These are phyloP conservation scores for Leccinum solheimii DNA, from an alignment of 1,284 basidiomycete genomes.

Conservation along the genomic window DNA sequence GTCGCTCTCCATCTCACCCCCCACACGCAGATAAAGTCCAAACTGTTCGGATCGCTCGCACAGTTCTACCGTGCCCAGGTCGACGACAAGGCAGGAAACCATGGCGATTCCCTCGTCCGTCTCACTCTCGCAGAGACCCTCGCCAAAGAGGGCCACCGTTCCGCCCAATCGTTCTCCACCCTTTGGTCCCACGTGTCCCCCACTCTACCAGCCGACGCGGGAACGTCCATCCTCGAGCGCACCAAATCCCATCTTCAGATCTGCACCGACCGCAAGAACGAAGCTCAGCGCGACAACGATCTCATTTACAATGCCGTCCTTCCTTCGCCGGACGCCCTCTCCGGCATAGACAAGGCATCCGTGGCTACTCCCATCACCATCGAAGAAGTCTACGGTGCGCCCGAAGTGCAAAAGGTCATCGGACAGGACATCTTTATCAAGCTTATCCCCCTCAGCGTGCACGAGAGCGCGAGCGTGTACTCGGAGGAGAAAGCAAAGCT, in stretches of 20 bases:
- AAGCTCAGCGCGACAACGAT: slow-evolving; percentile 90
- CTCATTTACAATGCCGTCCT: slow-evolving; percentile 96
- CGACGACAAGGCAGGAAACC: slow-evolving; percentile 75
- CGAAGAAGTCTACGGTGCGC: slow-evolving; percentile 91
- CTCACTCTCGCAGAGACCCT: slow-evolving; percentile 76
- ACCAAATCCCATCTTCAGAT: slow-evolving; percentile 82
- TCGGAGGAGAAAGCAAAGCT: slow-evolving; percentile 99
- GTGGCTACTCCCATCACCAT: slow-evolving; percentile 85
- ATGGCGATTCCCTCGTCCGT: slow-evolving; percentile 86
- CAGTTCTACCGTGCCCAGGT: slow-evolving; percentile 87
- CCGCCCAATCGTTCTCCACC: slow-evolving; percentile 71
- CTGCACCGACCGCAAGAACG: slow-evolving; percentile 73
- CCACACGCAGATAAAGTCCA: slow-evolving; percentile 75
- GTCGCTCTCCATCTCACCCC: background rate
- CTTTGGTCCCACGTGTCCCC: slow-evolving; percentile 75
- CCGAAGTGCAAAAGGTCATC: slow-evolving; percentile 94
- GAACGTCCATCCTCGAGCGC: slow-evolving; percentile 75
- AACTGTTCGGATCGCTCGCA: slow-evolving; percentile 83
- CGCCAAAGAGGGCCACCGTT: slow-evolving; percentile 82
- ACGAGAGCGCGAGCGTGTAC: slow-evolving; percentile 95
- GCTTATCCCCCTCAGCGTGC: slow-evolving; percentile 91
- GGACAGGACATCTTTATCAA: slow-evolving; percentile 89
- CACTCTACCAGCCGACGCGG: slow-evolving; percentile 88
- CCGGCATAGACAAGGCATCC: slow-evolving; percentile 76
- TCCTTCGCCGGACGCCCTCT: slow-evolving; percentile 80